Evolutionary conservation across 2,329 filamentous ascomycete species (phyloP).

Genomic region (Botryosphaeria dothidea): DNA sequence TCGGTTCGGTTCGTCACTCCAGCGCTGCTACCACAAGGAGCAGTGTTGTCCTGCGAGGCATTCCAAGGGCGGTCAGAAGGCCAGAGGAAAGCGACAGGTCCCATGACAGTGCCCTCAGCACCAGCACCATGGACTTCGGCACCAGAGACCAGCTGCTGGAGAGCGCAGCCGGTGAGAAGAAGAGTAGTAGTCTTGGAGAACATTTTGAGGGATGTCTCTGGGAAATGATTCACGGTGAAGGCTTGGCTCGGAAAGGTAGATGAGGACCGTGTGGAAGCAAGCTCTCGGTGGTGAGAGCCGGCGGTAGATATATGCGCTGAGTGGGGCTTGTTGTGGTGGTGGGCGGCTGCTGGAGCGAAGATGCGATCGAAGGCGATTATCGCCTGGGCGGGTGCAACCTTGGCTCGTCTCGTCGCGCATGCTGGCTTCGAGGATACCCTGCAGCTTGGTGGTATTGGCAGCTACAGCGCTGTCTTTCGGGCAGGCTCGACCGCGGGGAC

Average conservation of each 20-base stretch:
- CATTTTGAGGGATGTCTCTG: neutral
- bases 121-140: conserved; percentile 25
- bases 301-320: neutral
- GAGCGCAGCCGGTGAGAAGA: conserved; percentile 1
- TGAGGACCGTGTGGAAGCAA: neutral
- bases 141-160: neutral
- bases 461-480: neutral
- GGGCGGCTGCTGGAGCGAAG: neutral
- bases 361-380: neutral
- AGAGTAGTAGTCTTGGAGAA: neutral
- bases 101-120: conserved; percentile 45
- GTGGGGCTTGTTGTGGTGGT: neutral
- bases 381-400: neutral
- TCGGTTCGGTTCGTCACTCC: conserved; percentile 53
- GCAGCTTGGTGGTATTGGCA: neutral
- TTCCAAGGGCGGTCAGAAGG: conserved; percentile 59
- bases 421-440: neutral
- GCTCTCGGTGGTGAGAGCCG: neutral
- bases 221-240: neutral
- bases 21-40: conserved; percentile 58
- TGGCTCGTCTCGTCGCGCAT: neutral
- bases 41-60: conserved; percentile 55
- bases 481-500: neutral
- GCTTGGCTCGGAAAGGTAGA: neutral
- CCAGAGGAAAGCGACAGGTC: conserved; percentile 63